These are phyloP conservation scores for Chytriomyces sp. DNA, from an alignment of 192 early-diverging fungal genomes.

Conservation along the genomic window DNA sequence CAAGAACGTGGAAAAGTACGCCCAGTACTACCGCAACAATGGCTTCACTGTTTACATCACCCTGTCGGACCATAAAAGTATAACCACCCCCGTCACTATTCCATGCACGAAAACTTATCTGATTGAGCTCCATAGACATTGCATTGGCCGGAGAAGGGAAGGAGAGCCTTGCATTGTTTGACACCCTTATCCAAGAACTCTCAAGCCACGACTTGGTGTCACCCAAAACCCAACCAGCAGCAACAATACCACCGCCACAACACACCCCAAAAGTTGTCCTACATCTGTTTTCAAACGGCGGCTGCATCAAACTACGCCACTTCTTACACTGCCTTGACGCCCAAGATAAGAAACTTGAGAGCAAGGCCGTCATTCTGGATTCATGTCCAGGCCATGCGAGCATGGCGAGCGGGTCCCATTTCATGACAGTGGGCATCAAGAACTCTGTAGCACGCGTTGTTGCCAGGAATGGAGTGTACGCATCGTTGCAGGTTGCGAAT, in stretches of 20 bases:
- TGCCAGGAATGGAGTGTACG: neutral
- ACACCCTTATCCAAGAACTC: too few relatives aligned
- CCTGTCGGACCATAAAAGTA: neutral
- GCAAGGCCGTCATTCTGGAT: neutral
- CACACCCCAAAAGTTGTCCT: neutral
- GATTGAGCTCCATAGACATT: too few relatives aligned
- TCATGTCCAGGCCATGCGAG: neutral
- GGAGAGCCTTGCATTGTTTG: too few relatives aligned
- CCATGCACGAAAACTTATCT: too few relatives aligned
- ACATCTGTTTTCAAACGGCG: neutral
- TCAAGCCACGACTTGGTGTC: too few relatives aligned
- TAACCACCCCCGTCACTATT: too few relatives aligned
- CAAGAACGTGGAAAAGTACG: conserved; percentile 13
- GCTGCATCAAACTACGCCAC: neutral
- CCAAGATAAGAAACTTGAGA: neutral
- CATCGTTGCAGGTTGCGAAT: neutral
- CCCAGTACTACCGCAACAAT: neutral
- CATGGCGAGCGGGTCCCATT: neutral
- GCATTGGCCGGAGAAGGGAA: too few relatives aligned
- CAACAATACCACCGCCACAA: neutral
- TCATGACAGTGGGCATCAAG: neutral
- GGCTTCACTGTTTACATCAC: neutral
- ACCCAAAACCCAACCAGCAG: too few relatives aligned
- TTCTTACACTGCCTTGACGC: neutral
- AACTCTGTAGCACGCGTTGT: neutral